Evolutionary conservation across 148 eudicot species (phyloP).

Genomic region (Diospyros kaki): DNA sequence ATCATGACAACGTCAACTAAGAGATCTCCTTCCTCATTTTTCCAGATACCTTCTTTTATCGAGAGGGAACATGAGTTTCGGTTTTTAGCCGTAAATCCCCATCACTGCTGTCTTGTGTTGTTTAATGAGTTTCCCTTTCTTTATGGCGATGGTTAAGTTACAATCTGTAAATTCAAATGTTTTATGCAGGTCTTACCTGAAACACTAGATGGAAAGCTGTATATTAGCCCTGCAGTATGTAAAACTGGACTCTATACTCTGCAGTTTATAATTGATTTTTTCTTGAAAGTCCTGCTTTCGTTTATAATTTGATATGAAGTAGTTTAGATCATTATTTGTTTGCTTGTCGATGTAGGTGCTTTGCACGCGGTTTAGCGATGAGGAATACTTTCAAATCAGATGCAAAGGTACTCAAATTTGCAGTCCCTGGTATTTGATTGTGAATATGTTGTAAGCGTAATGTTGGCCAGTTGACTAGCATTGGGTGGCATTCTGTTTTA

Average conservation of each 20-base stretch:
- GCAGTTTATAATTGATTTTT: conserved; percentile 2
- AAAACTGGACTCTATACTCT: conserved; percentile 7
- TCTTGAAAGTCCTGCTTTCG: neutral
- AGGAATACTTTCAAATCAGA: conserved; percentile 70
- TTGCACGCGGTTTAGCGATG: conserved; percentile 79
- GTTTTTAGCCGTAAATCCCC: conserved; percentile 75
- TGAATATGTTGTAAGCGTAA: neutral
- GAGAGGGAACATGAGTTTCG: conserved; percentile 92
- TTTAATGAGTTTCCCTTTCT: neutral
- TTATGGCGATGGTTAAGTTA: neutral
- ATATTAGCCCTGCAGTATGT: conserved; percentile 65
- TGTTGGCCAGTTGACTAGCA: no score
- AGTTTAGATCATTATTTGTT: neutral
- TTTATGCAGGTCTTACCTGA: conserved; percentile 70
- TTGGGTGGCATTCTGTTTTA: neutral
- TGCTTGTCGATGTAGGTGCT: conserved; percentile 49
- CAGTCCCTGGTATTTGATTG: neutral
- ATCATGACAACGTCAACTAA: conserved; percentile 1
- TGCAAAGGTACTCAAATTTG: conserved; percentile 55
- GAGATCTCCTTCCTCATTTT: conserved; percentile 11
- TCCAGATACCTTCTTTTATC: conserved; percentile 78
- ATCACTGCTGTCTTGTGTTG: neutral
- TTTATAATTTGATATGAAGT: conserved; percentile 6
- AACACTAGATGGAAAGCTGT: conserved; percentile 58
- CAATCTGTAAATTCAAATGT: conserved; percentile 2